A percentile compares a stretch with the other conserved stretches of the same genome.
Evolutionary conservation across 495 filamentous ascomycete genomes (phyloP).

Genomic region (Pseudotulostoma volvatum): DNA sequence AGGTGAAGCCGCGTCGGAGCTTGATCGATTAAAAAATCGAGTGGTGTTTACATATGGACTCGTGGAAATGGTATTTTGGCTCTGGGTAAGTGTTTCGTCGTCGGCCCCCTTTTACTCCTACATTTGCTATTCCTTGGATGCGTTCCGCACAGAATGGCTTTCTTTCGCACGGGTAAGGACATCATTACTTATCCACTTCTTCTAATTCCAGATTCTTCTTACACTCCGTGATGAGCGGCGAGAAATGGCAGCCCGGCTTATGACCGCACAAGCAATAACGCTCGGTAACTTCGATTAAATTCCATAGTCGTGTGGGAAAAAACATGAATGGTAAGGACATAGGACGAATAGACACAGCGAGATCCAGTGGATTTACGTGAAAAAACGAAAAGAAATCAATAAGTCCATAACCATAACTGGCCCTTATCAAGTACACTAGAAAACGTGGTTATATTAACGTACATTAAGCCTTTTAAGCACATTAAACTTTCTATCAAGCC

Average conservation of each 20-base stretch:
- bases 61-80: conserved; percentile 72
- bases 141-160: too few relatives aligned
- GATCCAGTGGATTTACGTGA: not conserved
- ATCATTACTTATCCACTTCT: too few relatives aligned
- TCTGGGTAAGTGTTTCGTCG: conserved; percentile 48
- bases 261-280: conserved; percentile 2
- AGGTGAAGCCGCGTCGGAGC: conserved; percentile 15
- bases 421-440: not conserved
- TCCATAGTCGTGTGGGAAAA: too few relatives aligned
- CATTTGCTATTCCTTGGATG: not conserved
- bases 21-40: conserved; percentile 55
- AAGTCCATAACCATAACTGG: not conserved
- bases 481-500: not conserved
- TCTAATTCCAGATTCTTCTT: conserved; percentile 17
- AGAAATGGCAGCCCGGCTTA: conserved; percentile 19
- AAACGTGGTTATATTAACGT: too few relatives aligned
- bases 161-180: too few relatives aligned
- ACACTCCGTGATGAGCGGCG: conserved; percentile 31
- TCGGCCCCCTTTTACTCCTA: not conserved
- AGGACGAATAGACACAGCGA: too few relatives aligned
- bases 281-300: not conserved
- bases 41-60: conserved; percentile 74
- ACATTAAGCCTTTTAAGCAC: too few relatives aligned
- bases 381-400: not conserved
- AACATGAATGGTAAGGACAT: not conserved